A percentile compares a stretch with the other conserved stretches of the same genome.
phyloP scores from a whole-genome alignment of 495 filamentous ascomycete species.

The Trichocladium antarcticum region DNA sequence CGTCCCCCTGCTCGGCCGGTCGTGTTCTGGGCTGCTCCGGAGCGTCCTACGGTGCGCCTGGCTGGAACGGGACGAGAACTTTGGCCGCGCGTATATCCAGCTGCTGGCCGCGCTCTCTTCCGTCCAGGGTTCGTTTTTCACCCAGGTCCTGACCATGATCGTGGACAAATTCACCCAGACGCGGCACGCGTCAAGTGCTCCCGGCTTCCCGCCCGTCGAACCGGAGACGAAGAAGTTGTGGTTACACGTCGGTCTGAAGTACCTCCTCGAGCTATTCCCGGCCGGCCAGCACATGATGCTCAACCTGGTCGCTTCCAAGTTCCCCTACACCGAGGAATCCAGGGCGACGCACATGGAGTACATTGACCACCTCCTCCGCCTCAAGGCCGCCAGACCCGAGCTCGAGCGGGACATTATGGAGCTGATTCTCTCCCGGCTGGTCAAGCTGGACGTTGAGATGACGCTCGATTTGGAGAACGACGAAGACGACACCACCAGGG shows the following conservation, averaged over 20 bases:
- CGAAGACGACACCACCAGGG: constrained; percentile 40
- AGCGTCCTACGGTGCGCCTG: constrained; percentile 65
- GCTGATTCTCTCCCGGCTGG: constrained; percentile 67
- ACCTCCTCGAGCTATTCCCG: constrained; percentile 66
- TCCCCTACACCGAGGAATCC: constrained; percentile 63
- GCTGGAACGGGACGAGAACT: constrained; percentile 73
- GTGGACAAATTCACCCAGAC: constrained; percentile 57
- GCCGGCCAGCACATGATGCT: constrained; percentile 57
- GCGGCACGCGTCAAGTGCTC: constrained; percentile 41
- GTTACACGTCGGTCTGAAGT: constrained; percentile 62
- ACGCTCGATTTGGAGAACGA: constrained; percentile 73
- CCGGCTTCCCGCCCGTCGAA: constrained; percentile 48
- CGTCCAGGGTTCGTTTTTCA: constrained; percentile 50
- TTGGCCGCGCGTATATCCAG: constrained; percentile 65
- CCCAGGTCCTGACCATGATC: constrained; percentile 61
- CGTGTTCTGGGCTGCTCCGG: constrained; percentile 62
- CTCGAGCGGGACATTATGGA: constrained; percentile 74
- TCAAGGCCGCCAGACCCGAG: constrained; percentile 66
- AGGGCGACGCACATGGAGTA: constrained; percentile 64
- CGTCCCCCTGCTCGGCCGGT: constrained; percentile 55
- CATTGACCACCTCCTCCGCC: constrained; percentile 62
- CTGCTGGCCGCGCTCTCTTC: constrained; percentile 73
- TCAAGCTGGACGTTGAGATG: constrained; percentile 86
- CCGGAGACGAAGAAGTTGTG: constrained; percentile 52
- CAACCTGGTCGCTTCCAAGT: constrained; percentile 50